Evolutionary conservation across 768 basidiomycete genomes (phyloP).

Genomic region (Panus rudis): DNA sequence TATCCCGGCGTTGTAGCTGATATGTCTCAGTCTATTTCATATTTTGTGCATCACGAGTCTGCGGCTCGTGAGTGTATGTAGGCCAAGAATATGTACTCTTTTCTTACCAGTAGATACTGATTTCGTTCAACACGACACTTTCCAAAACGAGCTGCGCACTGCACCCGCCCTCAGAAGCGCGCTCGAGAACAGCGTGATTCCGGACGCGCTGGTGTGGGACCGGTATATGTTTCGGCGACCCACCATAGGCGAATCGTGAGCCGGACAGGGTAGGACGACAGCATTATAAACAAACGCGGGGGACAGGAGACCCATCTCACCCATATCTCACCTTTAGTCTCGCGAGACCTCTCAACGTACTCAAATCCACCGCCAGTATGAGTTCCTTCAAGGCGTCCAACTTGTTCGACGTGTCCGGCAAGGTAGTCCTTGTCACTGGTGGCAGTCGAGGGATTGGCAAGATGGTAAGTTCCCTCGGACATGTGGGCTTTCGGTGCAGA

Average conservation of each 20-base stretch:
- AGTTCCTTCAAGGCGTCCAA: conserved; percentile 27
- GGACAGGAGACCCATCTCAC: background rate
- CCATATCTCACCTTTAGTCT: background rate
- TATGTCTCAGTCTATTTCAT: background rate
- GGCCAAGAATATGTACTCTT: background rate
- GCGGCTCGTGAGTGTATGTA: background rate
- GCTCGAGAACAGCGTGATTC: background rate
- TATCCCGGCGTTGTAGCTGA: background rate
- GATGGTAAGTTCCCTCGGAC: conserved; percentile 39
- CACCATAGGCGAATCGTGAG: background rate
- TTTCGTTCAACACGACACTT: background rate
- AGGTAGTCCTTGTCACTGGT: conserved; percentile 56
- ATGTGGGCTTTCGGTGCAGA: too few species aligned
- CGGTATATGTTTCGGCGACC: background rate
- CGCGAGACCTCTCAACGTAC: background rate
- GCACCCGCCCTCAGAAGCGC: too few species aligned
- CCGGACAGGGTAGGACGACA: background rate
- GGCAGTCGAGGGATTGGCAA: conserved; percentile 63
- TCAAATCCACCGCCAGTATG: conserved; percentile 21
- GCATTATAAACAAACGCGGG: background rate
- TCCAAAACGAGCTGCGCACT: too few species aligned
- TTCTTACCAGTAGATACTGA: background rate
- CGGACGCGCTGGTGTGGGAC: background rate
- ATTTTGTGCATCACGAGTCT: background rate
- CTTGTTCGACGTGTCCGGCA: conserved; percentile 45